Evolutionary conservation across 768 basidiomycete species (phyloP), one percentile per base, ranked within the genome.

Genomic region (Trametes elegans): DNA sequence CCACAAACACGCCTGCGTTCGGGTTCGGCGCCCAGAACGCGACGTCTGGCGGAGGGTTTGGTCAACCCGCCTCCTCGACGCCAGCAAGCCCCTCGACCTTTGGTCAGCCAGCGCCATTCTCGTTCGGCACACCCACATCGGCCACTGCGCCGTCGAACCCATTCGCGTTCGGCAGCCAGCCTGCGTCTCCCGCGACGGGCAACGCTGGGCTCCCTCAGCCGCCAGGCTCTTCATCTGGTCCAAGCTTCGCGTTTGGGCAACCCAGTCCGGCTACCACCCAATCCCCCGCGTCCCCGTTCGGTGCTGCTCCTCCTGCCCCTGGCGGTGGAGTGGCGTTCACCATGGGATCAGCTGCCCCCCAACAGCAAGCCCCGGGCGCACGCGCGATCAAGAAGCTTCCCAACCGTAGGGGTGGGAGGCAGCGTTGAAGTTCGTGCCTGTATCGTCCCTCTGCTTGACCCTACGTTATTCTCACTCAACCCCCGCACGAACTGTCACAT

Each of bases 351-450:
- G 54, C 67, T 3, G 59, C 69, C 8, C 59, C 66, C 14, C 39
- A 64, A 21, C 50, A 54, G 4, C 55, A 63, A 51, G 35, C 57
- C 3, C 38, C 63, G 1, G 63, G 62, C 9, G 32, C 28, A 7
- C 66, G 71, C 13, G 62, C 39, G 14, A 55, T 68, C 43, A 72
- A 67, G 69, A 70, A 67, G 53, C 55, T 72, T 43, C 71, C 71
- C 6, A 69, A 36, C 34, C 68, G 70, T 10, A 56, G 70, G 27
- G 70, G 68, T 52, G 64, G 58, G 28, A 64, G 66, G n/a, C 23
- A 19, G 48, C 68, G 66, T 21, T 69, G 46, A 60, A n/a, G n/a
- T n/a, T n/a, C n/a, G n/a, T n/a, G n/a, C n/a, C n/a, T n/a, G n/a
- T n/a, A n/a, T n/a, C n/a, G n/a, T n/a, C n/a, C n/a, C n/a, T n/a